These are phyloP conservation scores for Cystobasidiaceae sp. DNA, from an alignment of 1,284 basidiomycete species.

Conservation along the genomic window DNA sequence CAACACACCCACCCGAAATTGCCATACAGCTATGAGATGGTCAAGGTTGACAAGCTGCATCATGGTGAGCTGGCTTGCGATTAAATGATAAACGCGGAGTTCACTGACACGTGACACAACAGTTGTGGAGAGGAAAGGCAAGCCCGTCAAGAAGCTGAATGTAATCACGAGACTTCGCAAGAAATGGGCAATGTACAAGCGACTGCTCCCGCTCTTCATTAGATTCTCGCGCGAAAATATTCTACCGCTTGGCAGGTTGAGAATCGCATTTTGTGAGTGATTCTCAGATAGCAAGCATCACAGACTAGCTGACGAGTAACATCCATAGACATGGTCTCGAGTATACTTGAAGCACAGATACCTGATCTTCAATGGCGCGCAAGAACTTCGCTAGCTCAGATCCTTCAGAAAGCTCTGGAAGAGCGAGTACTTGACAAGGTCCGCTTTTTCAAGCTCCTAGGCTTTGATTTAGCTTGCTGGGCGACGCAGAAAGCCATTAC, in stretches of 20 bases:
- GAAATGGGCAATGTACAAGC: neutral
- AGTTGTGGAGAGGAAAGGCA: neutral
- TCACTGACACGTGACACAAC: neutral
- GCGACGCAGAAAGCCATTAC: neutral
- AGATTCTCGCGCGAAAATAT: neutral
- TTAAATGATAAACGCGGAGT: neutral
- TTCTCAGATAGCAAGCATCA: neutral
- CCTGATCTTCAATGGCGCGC: neutral
- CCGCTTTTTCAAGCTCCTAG: neutral
- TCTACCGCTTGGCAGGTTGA: neutral
- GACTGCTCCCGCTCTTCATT: neutral
- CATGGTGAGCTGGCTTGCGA: neutral
- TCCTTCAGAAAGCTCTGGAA: neutral
- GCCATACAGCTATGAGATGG: neutral
- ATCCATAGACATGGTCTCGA: neutral
- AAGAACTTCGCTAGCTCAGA: neutral
- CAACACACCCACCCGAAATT: neutral
- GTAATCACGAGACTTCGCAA: neutral
- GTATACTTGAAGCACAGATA: neutral
- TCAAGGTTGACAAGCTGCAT: neutral
- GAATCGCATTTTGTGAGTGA: conserved; percentile 2
- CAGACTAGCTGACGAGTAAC: neutral
- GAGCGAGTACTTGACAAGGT: neutral
- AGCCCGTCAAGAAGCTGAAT: neutral
- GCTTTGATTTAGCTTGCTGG: neutral